A percentile compares a stretch with the other conserved stretches of the same genome.
These are phyloP conservation scores for Yarrowia sp. DNA, from an alignment of 805 yeast species.

Conservation along the genomic window DNA sequence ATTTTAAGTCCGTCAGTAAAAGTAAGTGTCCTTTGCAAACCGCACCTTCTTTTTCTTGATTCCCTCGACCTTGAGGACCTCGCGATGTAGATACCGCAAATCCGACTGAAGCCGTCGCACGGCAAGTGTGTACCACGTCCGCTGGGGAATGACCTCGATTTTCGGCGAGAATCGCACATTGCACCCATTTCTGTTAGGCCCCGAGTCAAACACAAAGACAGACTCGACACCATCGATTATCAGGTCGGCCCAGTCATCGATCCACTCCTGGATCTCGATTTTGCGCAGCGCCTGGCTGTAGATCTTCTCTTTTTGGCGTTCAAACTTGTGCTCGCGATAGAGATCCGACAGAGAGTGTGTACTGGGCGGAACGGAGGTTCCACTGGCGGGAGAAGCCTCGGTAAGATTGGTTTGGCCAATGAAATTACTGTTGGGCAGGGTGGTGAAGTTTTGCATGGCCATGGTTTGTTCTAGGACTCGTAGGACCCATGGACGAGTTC, in stretches of 20 bases:
- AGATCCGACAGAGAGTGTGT: not conserved
- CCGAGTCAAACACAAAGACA: not conserved
- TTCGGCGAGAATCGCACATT: not conserved
- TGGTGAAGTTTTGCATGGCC: not conserved
- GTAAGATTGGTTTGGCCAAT: not conserved
- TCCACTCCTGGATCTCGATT: conserved; percentile 15
- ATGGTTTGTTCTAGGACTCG: not conserved
- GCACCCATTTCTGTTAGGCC: conserved; percentile 12
- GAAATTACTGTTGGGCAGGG: conserved; percentile 17
- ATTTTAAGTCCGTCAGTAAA: not conserved
- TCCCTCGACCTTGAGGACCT: not conserved
- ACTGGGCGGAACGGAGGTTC: not conserved
- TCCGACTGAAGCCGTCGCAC: not conserved
- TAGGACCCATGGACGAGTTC: not conserved
- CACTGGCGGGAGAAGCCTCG: not conserved
- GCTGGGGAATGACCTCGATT: not conserved
- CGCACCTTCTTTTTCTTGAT: conserved; percentile 15
- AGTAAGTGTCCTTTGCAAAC: not conserved
- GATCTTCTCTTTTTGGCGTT: not conserved
- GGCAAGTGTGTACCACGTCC: not conserved
- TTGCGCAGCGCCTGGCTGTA: not conserved
- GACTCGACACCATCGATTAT: conserved; percentile 1
- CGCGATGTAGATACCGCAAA: not conserved
- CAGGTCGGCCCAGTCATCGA: conserved; percentile 12
- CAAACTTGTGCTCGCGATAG: conserved; percentile 7